Conservation (phyloP, 305 asterid genomes). For the Fraxinus angustifolia region DNA sequence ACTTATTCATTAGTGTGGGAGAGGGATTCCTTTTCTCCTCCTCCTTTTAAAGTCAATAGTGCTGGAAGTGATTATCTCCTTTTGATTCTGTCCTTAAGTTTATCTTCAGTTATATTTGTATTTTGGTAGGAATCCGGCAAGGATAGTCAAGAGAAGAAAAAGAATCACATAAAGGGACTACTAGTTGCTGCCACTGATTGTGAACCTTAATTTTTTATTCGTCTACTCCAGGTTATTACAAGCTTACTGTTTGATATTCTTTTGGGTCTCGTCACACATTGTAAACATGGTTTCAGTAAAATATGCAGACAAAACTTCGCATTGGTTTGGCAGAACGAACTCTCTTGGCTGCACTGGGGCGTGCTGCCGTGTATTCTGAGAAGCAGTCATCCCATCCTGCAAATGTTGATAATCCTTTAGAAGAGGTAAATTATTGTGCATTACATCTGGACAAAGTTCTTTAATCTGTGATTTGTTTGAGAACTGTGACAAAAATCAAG, state of each 20-base stretch:
- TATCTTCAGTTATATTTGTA: constrained; percentile 20
- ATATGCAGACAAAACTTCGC: constrained; percentile 76
- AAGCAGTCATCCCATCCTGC: constrained; percentile 58
- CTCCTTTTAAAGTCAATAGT: constrained; percentile 9
- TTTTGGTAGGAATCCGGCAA: constrained; percentile 82
- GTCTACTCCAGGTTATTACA: constrained; percentile 77
- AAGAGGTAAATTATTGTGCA: constrained; percentile 47
- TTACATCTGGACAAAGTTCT: constrained; percentile 1
- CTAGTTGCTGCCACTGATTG: constrained; percentile 95
- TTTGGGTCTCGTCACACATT: constrained; percentile 22
- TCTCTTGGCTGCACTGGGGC: constrained; percentile 80
- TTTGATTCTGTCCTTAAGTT: constrained; percentile 18
- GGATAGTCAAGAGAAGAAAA: constrained; percentile 88
- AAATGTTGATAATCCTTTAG: constrained; percentile 58
- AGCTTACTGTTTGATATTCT: constrained; percentile 12
- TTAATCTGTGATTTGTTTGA: neutral
- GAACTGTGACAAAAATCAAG: neutral
- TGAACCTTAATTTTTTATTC: constrained; percentile 91
- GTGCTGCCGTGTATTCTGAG: constrained; percentile 71
- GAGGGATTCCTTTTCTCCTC: neutral
- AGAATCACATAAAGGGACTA: constrained; percentile 74
- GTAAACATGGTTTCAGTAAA: constrained; percentile 35
- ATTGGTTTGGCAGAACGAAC: constrained; percentile 94
- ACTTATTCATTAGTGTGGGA: constrained; percentile 8
- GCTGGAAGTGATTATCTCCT: constrained; percentile 13